Conservation (phyloP, 2,329 filamentous ascomycete species). For the Aspergillus neoniger region DNA sequence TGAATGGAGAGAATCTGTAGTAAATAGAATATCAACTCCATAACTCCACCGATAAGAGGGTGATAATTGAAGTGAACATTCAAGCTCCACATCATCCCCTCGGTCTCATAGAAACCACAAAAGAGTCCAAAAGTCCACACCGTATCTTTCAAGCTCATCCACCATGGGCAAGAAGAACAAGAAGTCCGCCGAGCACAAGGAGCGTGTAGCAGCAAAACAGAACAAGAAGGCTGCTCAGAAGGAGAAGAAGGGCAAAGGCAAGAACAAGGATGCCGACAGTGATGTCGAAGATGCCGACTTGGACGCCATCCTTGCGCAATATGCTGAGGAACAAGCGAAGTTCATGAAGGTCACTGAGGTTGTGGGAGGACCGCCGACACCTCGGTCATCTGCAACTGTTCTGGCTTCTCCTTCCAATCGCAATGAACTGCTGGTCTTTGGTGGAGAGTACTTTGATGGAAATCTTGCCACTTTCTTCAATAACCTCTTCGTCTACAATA, state of each 20-base stretch:
- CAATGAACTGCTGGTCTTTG: slow-evolving; percentile 88
- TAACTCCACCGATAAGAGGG: slow-evolving; percentile 4
- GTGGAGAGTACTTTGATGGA: slow-evolving; percentile 95
- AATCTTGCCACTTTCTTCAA: slow-evolving; percentile 74
- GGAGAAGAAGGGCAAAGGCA: slow-evolving; percentile 78
- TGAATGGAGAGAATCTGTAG: neutral
- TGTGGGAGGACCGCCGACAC: slow-evolving; percentile 69
- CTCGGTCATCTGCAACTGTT: slow-evolving; percentile 77
- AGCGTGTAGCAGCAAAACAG: slow-evolving; percentile 69
- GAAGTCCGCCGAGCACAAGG: slow-evolving; percentile 59
- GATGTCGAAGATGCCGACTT: slow-evolving; percentile 92
- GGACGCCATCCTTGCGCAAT: slow-evolving; percentile 89
- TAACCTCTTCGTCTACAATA: slow-evolving; percentile 69
- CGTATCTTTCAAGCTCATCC: neutral
- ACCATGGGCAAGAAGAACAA: slow-evolving; percentile 58
- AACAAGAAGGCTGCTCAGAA: slow-evolving; percentile 74
- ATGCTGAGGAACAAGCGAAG: slow-evolving; percentile 87
- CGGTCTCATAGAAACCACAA: neutral
- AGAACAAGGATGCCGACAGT: slow-evolving; percentile 71
- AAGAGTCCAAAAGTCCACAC: neutral
- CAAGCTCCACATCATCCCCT: neutral
- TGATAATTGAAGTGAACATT: neutral
- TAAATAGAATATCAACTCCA: neutral
- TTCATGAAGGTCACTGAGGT: slow-evolving; percentile 92
- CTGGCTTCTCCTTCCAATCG: slow-evolving; percentile 82